phyloP scores from a whole-genome alignment of 352 stramenopile genomes.

The Phytophthora litchii region DNA sequence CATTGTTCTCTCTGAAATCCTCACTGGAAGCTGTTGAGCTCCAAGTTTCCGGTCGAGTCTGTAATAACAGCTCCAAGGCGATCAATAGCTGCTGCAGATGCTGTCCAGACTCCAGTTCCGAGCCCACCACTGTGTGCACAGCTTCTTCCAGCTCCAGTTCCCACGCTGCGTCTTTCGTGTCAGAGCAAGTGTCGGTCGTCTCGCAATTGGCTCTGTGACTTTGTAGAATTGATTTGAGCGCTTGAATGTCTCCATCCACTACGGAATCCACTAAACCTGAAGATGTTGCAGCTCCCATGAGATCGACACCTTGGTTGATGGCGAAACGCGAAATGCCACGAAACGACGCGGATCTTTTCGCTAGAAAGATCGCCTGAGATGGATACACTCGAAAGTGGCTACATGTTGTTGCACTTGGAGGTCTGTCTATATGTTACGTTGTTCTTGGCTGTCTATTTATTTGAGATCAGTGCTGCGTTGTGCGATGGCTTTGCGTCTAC shows the following conservation, averaged over 20 bases:
- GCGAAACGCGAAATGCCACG: slow-evolving; percentile 9
- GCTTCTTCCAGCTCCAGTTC: slow-evolving; percentile 55
- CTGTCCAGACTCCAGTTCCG: slow-evolving; percentile 59
- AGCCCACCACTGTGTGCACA: slow-evolving; percentile 58
- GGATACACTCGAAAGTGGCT: slow-evolving; percentile 24
- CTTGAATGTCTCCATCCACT: slow-evolving; percentile 55
- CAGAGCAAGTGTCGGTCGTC: neutral
- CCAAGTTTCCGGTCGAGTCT: slow-evolving; percentile 38
- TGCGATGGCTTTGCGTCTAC: slow-evolving; percentile 29
- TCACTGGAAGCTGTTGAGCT: slow-evolving; percentile 29
- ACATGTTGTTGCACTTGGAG: slow-evolving; percentile 10
- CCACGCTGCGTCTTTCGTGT: slow-evolving; percentile 24
- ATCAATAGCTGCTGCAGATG: slow-evolving; percentile 72
- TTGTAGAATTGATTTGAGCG: slow-evolving; percentile 49
- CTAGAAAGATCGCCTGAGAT: slow-evolving; percentile 22
- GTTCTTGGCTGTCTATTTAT: slow-evolving; percentile 5
- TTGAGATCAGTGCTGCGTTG: slow-evolving; percentile 15
- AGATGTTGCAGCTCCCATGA: slow-evolving; percentile 27
- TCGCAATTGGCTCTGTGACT: slow-evolving; percentile 10
- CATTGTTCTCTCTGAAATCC: slow-evolving; percentile 5
- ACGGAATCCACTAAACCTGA: slow-evolving; percentile 54
- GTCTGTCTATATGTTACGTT: slow-evolving; percentile 16
- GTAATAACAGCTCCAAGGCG: slow-evolving; percentile 61
- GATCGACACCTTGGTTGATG: neutral
- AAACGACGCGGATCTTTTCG: slow-evolving; percentile 33